Percentiles rank a stretch among this genome's conserved stretches.
These are phyloP conservation scores for Cladosporium sphaerospermum DNA, from an alignment of 2,329 filamentous ascomycete genomes.

Conservation along the genomic window DNA sequence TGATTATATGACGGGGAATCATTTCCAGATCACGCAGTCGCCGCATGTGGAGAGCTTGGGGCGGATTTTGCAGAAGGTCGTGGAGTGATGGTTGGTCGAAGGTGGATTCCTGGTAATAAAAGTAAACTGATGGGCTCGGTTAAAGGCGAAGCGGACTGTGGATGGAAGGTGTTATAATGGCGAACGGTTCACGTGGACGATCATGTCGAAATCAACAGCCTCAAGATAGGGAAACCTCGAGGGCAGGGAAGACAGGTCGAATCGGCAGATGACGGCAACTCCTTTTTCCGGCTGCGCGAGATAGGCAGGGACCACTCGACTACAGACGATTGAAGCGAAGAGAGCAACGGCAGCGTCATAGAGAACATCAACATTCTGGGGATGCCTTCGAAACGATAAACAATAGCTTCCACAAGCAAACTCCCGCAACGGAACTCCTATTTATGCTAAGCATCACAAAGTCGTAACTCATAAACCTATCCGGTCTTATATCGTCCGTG, in stretches of 20 bases:
- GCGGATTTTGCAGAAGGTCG: constrained; percentile 5
- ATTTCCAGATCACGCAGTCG: constrained; percentile 28
- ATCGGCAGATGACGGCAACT: no score
- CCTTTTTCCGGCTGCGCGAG: no score
- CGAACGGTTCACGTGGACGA: not conserved
- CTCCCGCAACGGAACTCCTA: not conserved
- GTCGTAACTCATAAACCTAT: not conserved
- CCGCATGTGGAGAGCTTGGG: constrained; percentile 24
- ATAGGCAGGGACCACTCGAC: no score
- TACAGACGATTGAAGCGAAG: no score
- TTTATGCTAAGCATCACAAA: not conserved
- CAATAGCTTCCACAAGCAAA: not conserved
- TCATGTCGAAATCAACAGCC: not conserved
- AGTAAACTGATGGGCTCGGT: not conserved
- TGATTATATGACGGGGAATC: constrained; percentile 28
- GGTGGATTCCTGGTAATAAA: no score
- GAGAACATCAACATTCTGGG: no score
- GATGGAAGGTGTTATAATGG: not conserved
- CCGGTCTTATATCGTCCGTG: not conserved
- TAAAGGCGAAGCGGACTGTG: not conserved
- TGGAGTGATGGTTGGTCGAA: not conserved
- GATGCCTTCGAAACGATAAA: no score
- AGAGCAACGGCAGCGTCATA: no score
- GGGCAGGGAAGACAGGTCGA: no score
- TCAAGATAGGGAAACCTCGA: not conserved